Evolutionary conservation across 2,329 filamentous ascomycete species (phyloP), one percentile per base, ranked within the genome.

Genomic region (Xylariaceae sp.): DNA sequence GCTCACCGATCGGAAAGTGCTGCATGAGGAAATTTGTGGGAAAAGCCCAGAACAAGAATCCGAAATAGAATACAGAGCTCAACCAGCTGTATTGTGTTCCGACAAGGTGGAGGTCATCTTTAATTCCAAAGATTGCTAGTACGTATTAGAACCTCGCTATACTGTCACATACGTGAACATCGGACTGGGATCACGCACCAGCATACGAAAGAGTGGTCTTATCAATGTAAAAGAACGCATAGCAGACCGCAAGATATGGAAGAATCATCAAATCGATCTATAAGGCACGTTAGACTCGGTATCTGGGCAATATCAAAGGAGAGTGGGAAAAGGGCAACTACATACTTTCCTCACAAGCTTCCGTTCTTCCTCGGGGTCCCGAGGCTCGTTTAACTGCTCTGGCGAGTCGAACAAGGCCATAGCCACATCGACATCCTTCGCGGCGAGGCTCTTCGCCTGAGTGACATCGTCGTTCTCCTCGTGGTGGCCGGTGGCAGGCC

Each of bases 241-340:
- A 80, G 56, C 76, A 80, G 42, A 81, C 75, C 2, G 73, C 75
- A 36, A 81, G 62, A 53, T 79, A 78, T 2, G 81, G 81, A n/a
- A 84, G 55, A 54, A 84, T 81, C 74, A 82, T 79, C 5, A 76
- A 69, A 57, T 84, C 81, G 49, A 84, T 80, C 63, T 57, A 31
- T 13, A 18, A 16, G 41, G 6, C 14, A 6, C 2, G n/a, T 5
- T 9, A 13, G 10, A 16, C 34, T 14, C 34, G 13, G 16, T 16
- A 38, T 10, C 13, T 38, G 13, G 10, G 13, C 13, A 38, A 38
- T 28, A 28, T 28, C 22, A 7, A 28, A 28, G 7, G 22, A 28
- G 22, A 28, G 22, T 28, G 22, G 22, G 7, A 28, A 38, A 10
- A 38, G 13, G 34, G 16, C 13, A 14, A 5, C 13, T 14, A 12